phyloP scores from a whole-genome alignment of 1,284 basidiomycete genomes.

The Exobasidium rhododendri region DNA sequence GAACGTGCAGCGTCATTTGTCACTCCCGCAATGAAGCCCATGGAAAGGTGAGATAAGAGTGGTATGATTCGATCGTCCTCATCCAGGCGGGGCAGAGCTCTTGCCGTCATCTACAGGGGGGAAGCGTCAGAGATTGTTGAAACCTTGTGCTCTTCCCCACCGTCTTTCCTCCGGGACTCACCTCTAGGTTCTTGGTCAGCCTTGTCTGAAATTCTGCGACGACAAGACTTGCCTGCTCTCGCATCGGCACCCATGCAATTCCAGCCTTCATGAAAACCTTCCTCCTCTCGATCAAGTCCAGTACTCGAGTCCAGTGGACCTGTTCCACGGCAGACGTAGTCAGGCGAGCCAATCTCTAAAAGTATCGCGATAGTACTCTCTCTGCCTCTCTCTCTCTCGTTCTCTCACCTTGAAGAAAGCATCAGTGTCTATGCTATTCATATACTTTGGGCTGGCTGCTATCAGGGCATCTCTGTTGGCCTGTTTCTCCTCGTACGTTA shows the following conservation, averaged over 20 bases:
- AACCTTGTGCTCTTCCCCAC: background rate
- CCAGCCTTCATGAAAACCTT: conserved; percentile 76
- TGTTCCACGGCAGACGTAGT: conserved; percentile 53
- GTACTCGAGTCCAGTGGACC: conserved; percentile 80
- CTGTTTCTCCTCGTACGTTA: conserved; percentile 64
- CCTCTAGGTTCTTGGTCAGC: conserved; percentile 77
- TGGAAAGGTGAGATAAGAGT: conserved; percentile 85
- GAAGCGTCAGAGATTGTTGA: background rate
- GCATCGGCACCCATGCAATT: conserved; percentile 82
- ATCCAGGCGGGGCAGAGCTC: conserved; percentile 84
- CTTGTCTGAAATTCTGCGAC: conserved; percentile 78
- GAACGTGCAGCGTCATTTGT: conserved; percentile 70
- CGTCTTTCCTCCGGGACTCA: conserved; percentile 58
- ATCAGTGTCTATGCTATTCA: conserved; percentile 58
- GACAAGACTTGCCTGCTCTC: conserved; percentile 80
- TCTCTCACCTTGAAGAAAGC: conserved; percentile 66
- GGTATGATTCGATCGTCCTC: conserved; percentile 90
- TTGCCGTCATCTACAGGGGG: conserved; percentile 64
- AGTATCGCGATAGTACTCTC: background rate
- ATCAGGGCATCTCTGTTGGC: conserved; percentile 62
- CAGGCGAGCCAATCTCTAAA: background rate
- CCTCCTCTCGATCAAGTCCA: conserved; percentile 84
- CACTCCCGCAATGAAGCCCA: conserved; percentile 88
- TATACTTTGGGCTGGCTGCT: conserved; percentile 39
- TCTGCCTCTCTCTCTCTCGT: conserved; percentile 50